These are phyloP conservation scores for Aspergillus ochraceus DNA, from an alignment of 2,329 filamentous ascomycete genomes.

Conservation along the genomic window DNA sequence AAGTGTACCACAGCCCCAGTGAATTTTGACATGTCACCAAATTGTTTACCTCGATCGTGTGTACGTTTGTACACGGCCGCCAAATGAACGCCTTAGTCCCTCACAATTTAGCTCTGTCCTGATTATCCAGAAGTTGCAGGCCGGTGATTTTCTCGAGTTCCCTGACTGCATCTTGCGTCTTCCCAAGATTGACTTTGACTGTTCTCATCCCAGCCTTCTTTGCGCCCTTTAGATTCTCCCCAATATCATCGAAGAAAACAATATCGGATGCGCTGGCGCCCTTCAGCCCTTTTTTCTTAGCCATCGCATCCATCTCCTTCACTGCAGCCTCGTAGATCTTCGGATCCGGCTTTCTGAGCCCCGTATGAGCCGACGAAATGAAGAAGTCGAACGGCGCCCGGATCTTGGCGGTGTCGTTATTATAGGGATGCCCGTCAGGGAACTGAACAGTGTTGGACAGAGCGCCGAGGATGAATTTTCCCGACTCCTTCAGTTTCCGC, in stretches of 20 bases:
- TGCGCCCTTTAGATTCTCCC: slow-evolving; percentile 83
- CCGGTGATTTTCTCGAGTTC: slow-evolving; percentile 76
- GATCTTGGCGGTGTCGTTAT: slow-evolving; percentile 61
- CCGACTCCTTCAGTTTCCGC: slow-evolving; percentile 62
- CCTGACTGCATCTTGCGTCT: slow-evolving; percentile 75
- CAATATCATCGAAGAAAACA: slow-evolving; percentile 91
- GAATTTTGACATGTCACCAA: too few relatives aligned
- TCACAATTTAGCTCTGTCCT: slow-evolving; percentile 38
- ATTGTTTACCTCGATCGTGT: too few relatives aligned
- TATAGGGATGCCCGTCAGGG: slow-evolving; percentile 69
- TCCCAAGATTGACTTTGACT: slow-evolving; percentile 79
- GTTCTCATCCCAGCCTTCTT: slow-evolving; percentile 74
- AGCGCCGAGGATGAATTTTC: slow-evolving; percentile 72
- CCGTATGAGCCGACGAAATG: slow-evolving; percentile 80
- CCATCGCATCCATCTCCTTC: slow-evolving; percentile 63
- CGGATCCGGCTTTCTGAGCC: slow-evolving; percentile 82
- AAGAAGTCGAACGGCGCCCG: slow-evolving; percentile 79
- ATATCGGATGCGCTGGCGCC: slow-evolving; percentile 66
- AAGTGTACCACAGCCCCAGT: too few relatives aligned
- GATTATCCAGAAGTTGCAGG: slow-evolving; percentile 48
- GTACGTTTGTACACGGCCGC: background rate
- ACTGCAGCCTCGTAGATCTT: slow-evolving; percentile 77
- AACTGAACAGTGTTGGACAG: slow-evolving; percentile 90
- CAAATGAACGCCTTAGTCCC: background rate
- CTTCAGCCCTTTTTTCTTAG: slow-evolving; percentile 56